Percentiles rank a stretch among this genome's conserved stretches.
Conservation (phyloP, 228 moss, liverwort and hornwort species). For the Sphagnum magellanicum region DNA sequence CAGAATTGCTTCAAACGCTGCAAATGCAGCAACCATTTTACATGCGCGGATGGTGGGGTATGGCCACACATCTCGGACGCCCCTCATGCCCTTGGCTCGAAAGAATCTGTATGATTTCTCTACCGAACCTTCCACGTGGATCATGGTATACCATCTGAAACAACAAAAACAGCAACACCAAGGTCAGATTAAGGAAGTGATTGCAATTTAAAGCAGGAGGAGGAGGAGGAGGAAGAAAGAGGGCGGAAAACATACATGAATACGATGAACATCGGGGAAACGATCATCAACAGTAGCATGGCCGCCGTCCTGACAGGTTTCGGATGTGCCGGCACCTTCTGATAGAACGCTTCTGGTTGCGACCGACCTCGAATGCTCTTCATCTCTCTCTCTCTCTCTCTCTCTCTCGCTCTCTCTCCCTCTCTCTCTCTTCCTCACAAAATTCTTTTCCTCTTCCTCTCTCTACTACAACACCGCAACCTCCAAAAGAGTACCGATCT, state of each 20-base stretch:
- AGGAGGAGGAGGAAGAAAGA: background rate
- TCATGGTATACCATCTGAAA: conserved; percentile 55
- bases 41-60: conserved; percentile 34
- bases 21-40: conserved; percentile 37
- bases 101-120: conserved; percentile 38
- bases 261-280: conserved; percentile 44
- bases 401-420: no score
- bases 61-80: conserved; percentile 33
- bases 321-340: background rate
- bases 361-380: no score
- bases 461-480: no score
- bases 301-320: conserved; percentile 41
- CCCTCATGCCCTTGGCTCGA: conserved; percentile 21
- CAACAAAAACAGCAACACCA: background rate
- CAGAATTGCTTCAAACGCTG: conserved; percentile 44
- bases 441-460: no score
- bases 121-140: conserved; percentile 40
- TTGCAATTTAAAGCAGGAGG: no score
- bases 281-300: conserved; percentile 37
- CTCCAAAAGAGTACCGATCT: no score
- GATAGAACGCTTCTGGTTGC: no score
- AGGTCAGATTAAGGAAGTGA: no score
- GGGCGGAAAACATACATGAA: conserved; percentile 35
- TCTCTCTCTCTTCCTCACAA: no score
- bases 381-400: no score